Base-by-base conservation (phyloP, 2,329 filamentous ascomycete species). In the Hypoxylon sp. region DNA sequence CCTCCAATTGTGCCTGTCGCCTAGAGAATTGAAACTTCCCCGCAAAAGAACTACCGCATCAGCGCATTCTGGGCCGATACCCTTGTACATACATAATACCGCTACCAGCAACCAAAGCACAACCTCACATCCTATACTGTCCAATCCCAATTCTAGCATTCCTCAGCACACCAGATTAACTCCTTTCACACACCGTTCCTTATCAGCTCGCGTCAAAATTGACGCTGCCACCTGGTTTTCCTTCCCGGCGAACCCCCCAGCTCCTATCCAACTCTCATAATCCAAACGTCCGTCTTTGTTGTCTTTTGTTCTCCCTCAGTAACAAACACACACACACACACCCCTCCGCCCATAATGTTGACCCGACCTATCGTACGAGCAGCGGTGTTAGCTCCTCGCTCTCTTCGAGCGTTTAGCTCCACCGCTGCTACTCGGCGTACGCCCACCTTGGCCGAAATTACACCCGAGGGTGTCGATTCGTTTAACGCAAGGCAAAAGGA, bases 391-490 rank as follows among this genome's bases (percentile, higher is more conserved):
- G 78, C 77, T 72, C 82, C 83, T 70, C 85, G 84, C 77, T 82
- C 83, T 73, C 77, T 85, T 70, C 86, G 90, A 74, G 82, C 88
- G 73, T 87, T 92, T 77, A 84, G 85, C 78, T 86, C 87, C 63
- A 87, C 88, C 65, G 79, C 84, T 64, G 72, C 76, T 70, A 76
- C 79, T 64, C 79, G 80, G 70, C 85, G 84, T 65, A 83, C 90
- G 19, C 96, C 96, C n/a, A 90, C 92, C 39, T 88, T 99, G 73
- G 91, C 92, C 79, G 94, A 99, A 81, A 90, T 99, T 76, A 84
- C 91, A 50, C 88, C 91, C 53, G 85, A 92, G 70, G 88, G 89
- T 69, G 90, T 92, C 72, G 85, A 90, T 58, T 85, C 87, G 63
- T 99, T 98, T 86, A 93, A 92, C 79, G 83, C 86, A 76, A 93